phyloP scores from a whole-genome alignment of 805 yeast genomes.

The Yarrowia sp. region DNA sequence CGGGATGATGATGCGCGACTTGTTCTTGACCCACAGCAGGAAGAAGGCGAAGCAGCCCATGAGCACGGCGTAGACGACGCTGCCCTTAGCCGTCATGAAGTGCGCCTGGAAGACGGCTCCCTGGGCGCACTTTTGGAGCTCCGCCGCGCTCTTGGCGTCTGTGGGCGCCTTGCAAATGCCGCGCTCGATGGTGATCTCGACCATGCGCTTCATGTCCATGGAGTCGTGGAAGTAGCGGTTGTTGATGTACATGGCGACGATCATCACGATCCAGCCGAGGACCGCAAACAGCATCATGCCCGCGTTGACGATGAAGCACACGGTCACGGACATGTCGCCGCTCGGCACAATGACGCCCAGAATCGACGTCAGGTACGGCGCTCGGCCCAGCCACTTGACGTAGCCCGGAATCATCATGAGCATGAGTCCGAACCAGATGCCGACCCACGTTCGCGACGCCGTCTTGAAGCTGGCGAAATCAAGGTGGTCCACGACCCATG shows the following conservation, averaged over 20 bases:
- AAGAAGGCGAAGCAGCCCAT: neutral
- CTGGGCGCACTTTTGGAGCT: neutral
- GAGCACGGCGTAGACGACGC: neutral
- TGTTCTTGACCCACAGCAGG: neutral
- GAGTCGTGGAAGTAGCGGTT: neutral
- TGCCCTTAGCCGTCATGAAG: slow-evolving; percentile 1
- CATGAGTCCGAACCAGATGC: neutral
- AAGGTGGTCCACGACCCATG: neutral
- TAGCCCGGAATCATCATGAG: slow-evolving; percentile 7
- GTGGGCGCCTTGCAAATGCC: slow-evolving; percentile 1
- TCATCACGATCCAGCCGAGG: neutral
- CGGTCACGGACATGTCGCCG: neutral
- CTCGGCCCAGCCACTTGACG: neutral
- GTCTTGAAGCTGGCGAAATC: neutral
- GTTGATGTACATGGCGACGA: slow-evolving; percentile 5
- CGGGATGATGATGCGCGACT: neutral
- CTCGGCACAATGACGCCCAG: neutral
- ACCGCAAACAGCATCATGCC: neutral
- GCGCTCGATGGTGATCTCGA: neutral
- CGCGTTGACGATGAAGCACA: neutral
- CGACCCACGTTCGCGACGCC: neutral
- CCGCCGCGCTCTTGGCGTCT: neutral
- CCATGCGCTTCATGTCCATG: neutral
- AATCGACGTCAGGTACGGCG: slow-evolving; percentile 1
- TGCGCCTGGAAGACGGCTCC: neutral